Base-by-base conservation (phyloP, 345 rosid genomes). In the Dipteronia sinensis region DNA sequence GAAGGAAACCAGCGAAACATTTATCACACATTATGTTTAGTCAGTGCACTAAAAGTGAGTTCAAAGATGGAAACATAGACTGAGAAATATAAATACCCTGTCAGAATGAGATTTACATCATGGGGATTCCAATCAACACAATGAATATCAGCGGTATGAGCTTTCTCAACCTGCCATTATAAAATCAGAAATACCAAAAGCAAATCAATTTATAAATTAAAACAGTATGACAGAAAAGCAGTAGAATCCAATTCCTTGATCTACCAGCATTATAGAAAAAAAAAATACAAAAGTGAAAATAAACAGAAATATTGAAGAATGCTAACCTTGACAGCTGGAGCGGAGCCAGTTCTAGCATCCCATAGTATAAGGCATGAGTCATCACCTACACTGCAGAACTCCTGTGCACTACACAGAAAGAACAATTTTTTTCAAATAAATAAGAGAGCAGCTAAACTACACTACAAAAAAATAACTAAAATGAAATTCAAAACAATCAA, bases 81-180 rank as follows among this genome's bases (percentile, higher is more conserved):
- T 34, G 16, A 67, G 56, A 40, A 65, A 67, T 20, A 65, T 6
- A 20, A 25, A 44, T 84, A 91, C 95, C 95, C 95, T 5, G 95
- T 89, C 71, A 91, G 72, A 76, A 89, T 85, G 63, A 91, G 84
- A 76, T 91, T 91, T 31, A 68, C 78, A 72, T 89, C 90, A 79
- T 89, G 89, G 53, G 87, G 90, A 75, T 91, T 91, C 95, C 95
- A 91, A 81, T 91, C 95, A 68, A 91, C 93, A 68, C 95, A 89
- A 69, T 91, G 95, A 78, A 91, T 79, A 85, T 91, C 95, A 6
- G 91, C 82, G 72, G 73, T 79, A 53, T 91, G 95, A 74, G 95
- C 95, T 81, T 89, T 89, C 79, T 89, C 85, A 53, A 91, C 91
- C 95, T 89, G 85, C 40, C 20, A 78, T n/a, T n/a, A 29, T 16